Percentiles rank a stretch among this genome's conserved stretches.
These are phyloP conservation scores for Phlyctochytrium planicorne DNA, from an alignment of 192 early-diverging fungal species.

Conservation along the genomic window DNA sequence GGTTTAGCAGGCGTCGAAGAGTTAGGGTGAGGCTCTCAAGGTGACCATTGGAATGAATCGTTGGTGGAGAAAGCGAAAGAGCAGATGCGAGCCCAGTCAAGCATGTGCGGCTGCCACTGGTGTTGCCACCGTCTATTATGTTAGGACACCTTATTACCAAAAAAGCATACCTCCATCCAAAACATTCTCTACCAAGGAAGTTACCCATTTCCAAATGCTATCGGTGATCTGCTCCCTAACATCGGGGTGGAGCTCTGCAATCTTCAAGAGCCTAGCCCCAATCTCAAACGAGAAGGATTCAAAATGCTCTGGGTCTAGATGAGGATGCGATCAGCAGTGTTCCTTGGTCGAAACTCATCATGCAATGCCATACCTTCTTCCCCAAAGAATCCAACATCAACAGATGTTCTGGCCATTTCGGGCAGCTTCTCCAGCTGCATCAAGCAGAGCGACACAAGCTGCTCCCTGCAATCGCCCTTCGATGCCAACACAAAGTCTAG, in stretches of 20 bases:
- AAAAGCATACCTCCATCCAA: slow-evolving; percentile 6
- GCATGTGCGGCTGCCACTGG: slow-evolving; percentile 2
- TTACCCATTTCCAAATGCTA: slow-evolving; percentile 16
- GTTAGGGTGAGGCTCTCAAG: not conserved
- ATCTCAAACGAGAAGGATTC: slow-evolving; percentile 14
- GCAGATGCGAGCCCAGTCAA: slow-evolving; percentile 8
- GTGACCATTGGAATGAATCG: not conserved
- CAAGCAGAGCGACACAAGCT: not conserved
- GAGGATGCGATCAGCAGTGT: not conserved
- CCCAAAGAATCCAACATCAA: slow-evolving; percentile 1
- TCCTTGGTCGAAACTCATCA: not conserved
- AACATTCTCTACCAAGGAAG: slow-evolving; percentile 1
- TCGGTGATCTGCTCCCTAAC: slow-evolving; percentile 3
- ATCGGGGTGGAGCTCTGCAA: slow-evolving; percentile 8
- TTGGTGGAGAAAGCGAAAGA: not conserved
- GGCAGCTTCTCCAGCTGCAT: not conserved
- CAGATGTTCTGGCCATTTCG: not conserved
- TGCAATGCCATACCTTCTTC: not conserved
- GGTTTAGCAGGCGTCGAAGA: not conserved
- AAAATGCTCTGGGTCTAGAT: slow-evolving; percentile 11
- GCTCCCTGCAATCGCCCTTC: not conserved
- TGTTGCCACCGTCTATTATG: not conserved
- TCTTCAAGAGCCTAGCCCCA: slow-evolving; percentile 4
- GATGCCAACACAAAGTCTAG: not conserved
- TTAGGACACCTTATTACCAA: not conserved